Percentiles rank a stretch among this genome's conserved stretches.
Conservation (phyloP, 2,329 filamentous ascomycete genomes). For the Achaetomium macrosporum region DNA sequence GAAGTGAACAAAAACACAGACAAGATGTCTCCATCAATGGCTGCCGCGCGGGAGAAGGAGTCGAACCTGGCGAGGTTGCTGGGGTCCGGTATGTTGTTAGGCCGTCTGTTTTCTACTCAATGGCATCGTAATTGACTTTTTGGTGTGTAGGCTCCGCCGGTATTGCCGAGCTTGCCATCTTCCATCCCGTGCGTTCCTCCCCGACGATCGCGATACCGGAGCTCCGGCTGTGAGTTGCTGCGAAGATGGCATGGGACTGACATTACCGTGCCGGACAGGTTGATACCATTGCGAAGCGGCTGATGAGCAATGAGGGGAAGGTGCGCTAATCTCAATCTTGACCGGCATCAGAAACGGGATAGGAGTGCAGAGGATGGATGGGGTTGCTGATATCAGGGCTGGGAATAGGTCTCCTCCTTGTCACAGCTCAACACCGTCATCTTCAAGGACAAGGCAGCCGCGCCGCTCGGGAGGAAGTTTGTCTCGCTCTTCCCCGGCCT, state of each 20-base stretch:
- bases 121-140: neutral
- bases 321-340: conserved; percentile 34
- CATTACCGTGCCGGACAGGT: conserved; percentile 49
- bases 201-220: neutral
- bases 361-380: conserved; percentile 10
- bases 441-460: conserved; percentile 81
- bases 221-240: neutral
- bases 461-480: conserved; percentile 69
- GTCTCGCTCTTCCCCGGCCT: conserved; percentile 94
- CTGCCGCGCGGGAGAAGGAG: conserved; percentile 61
- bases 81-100: conserved; percentile 66
- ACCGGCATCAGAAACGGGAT: neutral
- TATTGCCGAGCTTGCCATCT: conserved; percentile 87
- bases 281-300: conserved; percentile 95
- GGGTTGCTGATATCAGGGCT: conserved; percentile 15
- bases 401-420: conserved; percentile 45
- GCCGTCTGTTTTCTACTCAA: neutral
- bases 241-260: conserved; percentile 8
- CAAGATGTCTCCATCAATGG: conserved; percentile 55
- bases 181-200: conserved; percentile 68
- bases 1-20: neutral
- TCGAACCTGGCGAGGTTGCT: conserved; percentile 82
- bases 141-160: conserved; percentile 68
- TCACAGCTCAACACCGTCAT: conserved; percentile 80
- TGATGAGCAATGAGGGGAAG: conserved; percentile 95